Conservation (phyloP, 2,329 filamentous ascomycete genomes). For the Amylocarpus encephaloides region DNA sequence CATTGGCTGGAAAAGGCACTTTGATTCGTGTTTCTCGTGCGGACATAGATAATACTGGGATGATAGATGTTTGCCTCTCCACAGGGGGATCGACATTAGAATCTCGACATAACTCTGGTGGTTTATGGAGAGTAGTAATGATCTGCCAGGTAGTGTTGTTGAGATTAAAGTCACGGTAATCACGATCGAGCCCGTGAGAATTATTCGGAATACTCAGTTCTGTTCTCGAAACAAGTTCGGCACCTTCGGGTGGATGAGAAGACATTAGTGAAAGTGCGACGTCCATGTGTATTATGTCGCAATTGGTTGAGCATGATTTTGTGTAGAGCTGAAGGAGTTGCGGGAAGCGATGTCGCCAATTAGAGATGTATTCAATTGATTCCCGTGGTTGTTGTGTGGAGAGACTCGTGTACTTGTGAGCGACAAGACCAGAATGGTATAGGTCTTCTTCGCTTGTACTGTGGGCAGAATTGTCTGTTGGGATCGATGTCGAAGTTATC, state of each 20-base stretch:
- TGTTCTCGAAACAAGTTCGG: constrained; percentile 53
- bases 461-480: constrained; percentile 15
- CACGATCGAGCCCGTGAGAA: constrained; percentile 16
- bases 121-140: constrained; percentile 51
- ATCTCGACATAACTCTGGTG: constrained; percentile 37
- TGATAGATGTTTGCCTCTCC: constrained; percentile 10
- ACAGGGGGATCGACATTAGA: constrained; percentile 33
- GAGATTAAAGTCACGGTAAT: constrained; percentile 26
- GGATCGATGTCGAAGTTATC: constrained; percentile 18
- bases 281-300: constrained; percentile 57
- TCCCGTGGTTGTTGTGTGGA: constrained; percentile 14
- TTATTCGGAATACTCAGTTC: constrained; percentile 52
- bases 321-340: constrained; percentile 48
- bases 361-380: constrained; percentile 45
- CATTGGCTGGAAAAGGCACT: constrained; percentile 26
- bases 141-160: constrained; percentile 56
- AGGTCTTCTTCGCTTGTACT: constrained; percentile 21
- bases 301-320: constrained; percentile 42
- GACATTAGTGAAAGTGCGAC: constrained; percentile 53
- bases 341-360: constrained; percentile 55
- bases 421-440: constrained; percentile 15
- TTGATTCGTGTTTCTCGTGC: constrained; percentile 23
- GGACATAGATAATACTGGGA: constrained; percentile 14
- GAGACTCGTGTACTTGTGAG: constrained; percentile 25
- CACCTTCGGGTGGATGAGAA: constrained; percentile 51